Evolutionary conservation across 208 protist species (phyloP).

Genomic region (Wallacemonas rigidus): DNA sequence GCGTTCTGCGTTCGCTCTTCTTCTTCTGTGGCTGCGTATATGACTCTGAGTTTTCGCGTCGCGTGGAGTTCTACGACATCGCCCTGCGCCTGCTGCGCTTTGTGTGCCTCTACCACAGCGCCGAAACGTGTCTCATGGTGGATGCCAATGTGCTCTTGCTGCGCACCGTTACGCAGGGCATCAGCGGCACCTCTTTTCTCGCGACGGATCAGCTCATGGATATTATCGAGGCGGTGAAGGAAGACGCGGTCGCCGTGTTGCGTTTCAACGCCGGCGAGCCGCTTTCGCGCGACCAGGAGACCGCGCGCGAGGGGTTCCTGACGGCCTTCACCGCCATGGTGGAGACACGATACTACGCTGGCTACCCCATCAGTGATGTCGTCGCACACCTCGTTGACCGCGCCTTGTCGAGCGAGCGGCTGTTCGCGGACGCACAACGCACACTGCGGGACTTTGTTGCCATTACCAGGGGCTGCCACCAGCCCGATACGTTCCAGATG

Average conservation of each 20-base stretch:
- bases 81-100: slow-evolving; percentile 70
- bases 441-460: slow-evolving; percentile 59
- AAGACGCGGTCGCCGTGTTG: slow-evolving; percentile 52
- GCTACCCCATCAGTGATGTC: slow-evolving; percentile 53
- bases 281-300: slow-evolving; percentile 26
- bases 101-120: slow-evolving; percentile 81
- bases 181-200: slow-evolving; percentile 56
- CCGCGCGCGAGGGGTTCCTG: slow-evolving; percentile 52
- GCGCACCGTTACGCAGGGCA: slow-evolving; percentile 54
- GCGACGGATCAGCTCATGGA: slow-evolving; percentile 58
- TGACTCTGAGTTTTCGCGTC: slow-evolving; percentile 49
- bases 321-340: slow-evolving; percentile 64
- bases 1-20: slow-evolving; percentile 82
- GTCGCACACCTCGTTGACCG: slow-evolving; percentile 42
- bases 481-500: slow-evolving; percentile 59
- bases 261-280: slow-evolving; percentile 8
- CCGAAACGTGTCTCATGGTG: slow-evolving; percentile 53
- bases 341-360: slow-evolving; percentile 78
- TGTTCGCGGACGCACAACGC: slow-evolving; percentile 33
- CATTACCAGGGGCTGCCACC: slow-evolving; percentile 68
- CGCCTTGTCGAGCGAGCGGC: slow-evolving; percentile 33
- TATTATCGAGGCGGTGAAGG: slow-evolving; percentile 59
- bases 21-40: slow-evolving; percentile 84
- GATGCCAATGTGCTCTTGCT: slow-evolving; percentile 77
- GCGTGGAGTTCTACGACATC: slow-evolving; percentile 70